Percentiles rank a stretch among this genome's conserved stretches.
phyloP scores from a whole-genome alignment of 768 basidiomycete genomes.

The Tephrocybe sp. region DNA sequence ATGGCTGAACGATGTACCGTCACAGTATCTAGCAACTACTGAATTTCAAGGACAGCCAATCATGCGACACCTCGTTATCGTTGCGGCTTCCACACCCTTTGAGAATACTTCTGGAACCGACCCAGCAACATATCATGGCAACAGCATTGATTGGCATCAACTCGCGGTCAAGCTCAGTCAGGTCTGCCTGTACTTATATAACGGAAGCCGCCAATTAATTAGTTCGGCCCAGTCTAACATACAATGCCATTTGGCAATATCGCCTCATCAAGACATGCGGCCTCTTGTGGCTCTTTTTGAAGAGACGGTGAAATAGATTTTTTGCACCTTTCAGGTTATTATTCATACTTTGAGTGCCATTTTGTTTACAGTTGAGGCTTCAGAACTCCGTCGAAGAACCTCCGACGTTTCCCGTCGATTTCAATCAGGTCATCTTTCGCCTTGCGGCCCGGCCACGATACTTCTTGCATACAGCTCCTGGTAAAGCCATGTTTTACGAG shows the following conservation, averaged over 20 bases:
- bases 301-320: constrained; percentile 34
- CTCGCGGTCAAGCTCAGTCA: constrained; percentile 44
- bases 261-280: constrained; percentile 43
- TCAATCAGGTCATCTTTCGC: constrained; percentile 35
- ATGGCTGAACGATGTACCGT: constrained; percentile 1
- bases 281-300: constrained; percentile 48
- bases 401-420: constrained; percentile 43
- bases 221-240: constrained; percentile 44
- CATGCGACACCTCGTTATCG: constrained; percentile 52
- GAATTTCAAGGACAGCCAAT: constrained; percentile 29
- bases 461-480: constrained; percentile 22
- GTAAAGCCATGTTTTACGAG: constrained; percentile 22
- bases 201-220: constrained; percentile 2
- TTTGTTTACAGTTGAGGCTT: constrained; percentile 33
- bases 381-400: constrained; percentile 38
- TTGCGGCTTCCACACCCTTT: constrained; percentile 49
- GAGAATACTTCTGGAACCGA: constrained; percentile 27
- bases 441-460: constrained; percentile 38
- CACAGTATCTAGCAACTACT: constrained; percentile 34
- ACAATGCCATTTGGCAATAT: constrained; percentile 58
- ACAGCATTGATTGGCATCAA: constrained; percentile 38
- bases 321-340: not conserved
- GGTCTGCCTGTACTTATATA: constrained; percentile 32
- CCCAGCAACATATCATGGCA: constrained; percentile 23
- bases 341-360: constrained; percentile 11